Evolutionary conservation across 2,329 filamentous ascomycete species (phyloP).

Genomic region (Orbilia brochopaga): DNA sequence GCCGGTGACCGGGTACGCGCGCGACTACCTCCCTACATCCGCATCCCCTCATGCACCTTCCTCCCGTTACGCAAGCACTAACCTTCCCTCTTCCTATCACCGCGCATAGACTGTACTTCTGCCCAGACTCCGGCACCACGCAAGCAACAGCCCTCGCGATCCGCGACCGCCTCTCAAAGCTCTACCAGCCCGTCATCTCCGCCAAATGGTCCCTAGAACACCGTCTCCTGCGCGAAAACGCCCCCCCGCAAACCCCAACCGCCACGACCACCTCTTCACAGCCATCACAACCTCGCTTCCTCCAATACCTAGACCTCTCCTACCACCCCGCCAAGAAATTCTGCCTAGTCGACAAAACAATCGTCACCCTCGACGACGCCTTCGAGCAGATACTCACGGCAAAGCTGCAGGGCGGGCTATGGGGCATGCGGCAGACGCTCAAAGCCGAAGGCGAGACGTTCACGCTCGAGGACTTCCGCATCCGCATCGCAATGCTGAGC

Average conservation of each 20-base stretch:
- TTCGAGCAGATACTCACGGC: slow-evolving; percentile 53
- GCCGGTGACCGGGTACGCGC: slow-evolving; percentile 53
- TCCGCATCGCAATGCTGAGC: slow-evolving; percentile 52
- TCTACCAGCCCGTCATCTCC: slow-evolving; percentile 52
- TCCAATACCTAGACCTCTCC: slow-evolving; percentile 55
- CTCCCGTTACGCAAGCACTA: neutral
- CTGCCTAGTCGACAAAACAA: slow-evolving; percentile 51
- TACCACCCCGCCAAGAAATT: slow-evolving; percentile 53
- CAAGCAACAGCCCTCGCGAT: slow-evolving; percentile 45
- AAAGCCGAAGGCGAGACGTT: slow-evolving; percentile 50
- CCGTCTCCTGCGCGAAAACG: slow-evolving; percentile 53
- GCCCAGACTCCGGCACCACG: slow-evolving; percentile 52
- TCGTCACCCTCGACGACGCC: slow-evolving; percentile 53
- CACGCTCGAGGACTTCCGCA: slow-evolving; percentile 55
- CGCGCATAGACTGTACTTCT: slow-evolving; percentile 55
- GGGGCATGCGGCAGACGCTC: slow-evolving; percentile 53
- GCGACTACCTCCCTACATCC: neutral
- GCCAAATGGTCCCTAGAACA: slow-evolving; percentile 54
- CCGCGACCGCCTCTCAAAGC: slow-evolving; percentile 53
- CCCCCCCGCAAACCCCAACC: slow-evolving; percentile 18
- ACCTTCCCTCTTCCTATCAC: neutral
- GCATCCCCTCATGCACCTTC: neutral
- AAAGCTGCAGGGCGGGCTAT: slow-evolving; percentile 52
- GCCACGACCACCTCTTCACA: slow-evolving; percentile 7
- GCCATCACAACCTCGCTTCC: slow-evolving; percentile 49